Conservation (phyloP, 169 alveolate species). For the Besnoitia besnoiti region DNA sequence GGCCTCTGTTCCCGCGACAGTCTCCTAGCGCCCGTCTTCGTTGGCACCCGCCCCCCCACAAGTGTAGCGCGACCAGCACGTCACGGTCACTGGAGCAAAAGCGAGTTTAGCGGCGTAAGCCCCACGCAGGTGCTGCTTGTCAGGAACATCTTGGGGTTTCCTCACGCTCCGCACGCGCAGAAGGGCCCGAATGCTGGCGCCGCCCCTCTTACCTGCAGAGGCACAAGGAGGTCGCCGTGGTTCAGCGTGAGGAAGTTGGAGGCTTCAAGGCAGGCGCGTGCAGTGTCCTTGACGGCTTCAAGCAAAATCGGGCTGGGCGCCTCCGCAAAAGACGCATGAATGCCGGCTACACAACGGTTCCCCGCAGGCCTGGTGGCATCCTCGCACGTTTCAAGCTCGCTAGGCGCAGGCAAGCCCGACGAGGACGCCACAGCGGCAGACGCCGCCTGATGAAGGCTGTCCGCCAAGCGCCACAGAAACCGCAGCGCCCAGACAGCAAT, state of each 20-base stretch:
- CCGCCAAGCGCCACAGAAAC: constrained; percentile 4
- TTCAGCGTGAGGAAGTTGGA: neutral
- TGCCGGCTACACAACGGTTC: neutral
- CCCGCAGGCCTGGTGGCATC: no score
- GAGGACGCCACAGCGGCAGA: neutral
- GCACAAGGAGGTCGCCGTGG: neutral
- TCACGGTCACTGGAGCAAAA: no score
- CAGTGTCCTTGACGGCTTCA: neutral
- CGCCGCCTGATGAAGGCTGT: neutral
- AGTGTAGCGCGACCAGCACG: no score
- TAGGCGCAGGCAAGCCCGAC: neutral
- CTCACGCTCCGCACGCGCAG: neutral
- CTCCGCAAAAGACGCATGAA: neutral
- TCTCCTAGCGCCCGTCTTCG: no score
- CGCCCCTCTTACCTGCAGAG: neutral
- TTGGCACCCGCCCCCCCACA: no score
- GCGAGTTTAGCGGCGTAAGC: no score
- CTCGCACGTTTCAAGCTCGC: no score
- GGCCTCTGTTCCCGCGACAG: no score
- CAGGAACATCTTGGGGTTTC: no score
- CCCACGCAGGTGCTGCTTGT: no score
- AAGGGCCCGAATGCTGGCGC: no score
- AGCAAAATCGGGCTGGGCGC: neutral
- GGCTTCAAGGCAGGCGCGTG: neutral
- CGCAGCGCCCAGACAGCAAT: constrained; percentile 5